Percentiles rank a stretch among this genome's conserved stretches.
Conservation (phyloP, 2,329 filamentous ascomycete genomes). For the Fusarium sambucinum region DNA sequence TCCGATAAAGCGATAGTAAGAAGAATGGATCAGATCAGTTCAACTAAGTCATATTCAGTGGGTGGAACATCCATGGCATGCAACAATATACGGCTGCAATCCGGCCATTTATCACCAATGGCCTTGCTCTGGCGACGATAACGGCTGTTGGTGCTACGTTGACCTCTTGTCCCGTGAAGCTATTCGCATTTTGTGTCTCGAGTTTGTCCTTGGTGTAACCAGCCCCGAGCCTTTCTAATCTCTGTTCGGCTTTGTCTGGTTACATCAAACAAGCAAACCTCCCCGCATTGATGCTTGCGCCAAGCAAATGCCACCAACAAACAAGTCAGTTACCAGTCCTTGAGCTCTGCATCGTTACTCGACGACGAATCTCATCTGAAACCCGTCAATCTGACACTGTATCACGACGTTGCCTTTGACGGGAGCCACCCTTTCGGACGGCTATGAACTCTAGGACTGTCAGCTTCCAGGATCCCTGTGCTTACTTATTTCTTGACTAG, state of each 20-base stretch:
- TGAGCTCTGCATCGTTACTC: constrained; percentile 14
- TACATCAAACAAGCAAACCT: constrained; percentile 26
- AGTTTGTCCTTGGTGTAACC: constrained; percentile 22
- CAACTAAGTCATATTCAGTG: background rate
- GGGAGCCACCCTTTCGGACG: background rate
- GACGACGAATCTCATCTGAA: constrained; percentile 4
- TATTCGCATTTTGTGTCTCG: constrained; percentile 16
- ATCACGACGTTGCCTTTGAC: constrained; percentile 29
- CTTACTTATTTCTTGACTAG: background rate
- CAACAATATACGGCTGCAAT: constrained; percentile 34
- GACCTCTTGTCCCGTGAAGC: constrained; percentile 8
- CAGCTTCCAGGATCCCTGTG: background rate
- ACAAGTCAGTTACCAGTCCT: background rate
- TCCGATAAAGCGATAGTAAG: constrained; percentile 20
- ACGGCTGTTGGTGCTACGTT: constrained; percentile 31
- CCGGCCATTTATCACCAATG: constrained; percentile 37
- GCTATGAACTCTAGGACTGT: background rate
- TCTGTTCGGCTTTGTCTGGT: constrained; percentile 10
- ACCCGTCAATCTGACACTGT: constrained; percentile 10
- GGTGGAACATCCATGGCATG: constrained; percentile 32
- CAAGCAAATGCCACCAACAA: constrained; percentile 21
- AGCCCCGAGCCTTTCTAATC: constrained; percentile 2
- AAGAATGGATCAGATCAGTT: constrained; percentile 3
- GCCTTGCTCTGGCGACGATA: constrained; percentile 3
- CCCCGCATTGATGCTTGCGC: constrained; percentile 6